Evolutionary conservation across 2,329 filamentous ascomycete genomes (phyloP).

Genomic region (Monilinia fructicola): DNA sequence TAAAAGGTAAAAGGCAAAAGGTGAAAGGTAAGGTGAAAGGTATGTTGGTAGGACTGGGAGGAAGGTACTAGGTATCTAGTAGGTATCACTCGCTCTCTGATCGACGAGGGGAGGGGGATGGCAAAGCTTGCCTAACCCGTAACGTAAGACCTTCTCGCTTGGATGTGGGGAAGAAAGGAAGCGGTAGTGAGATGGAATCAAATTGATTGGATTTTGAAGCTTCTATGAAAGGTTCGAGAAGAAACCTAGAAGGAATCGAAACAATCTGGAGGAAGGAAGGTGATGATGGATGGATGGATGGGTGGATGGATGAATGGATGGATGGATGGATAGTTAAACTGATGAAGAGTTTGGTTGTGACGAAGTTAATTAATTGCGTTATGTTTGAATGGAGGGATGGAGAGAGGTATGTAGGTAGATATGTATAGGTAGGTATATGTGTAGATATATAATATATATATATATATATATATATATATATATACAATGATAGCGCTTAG

Average conservation of each 20-base stretch:
- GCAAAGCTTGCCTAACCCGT: constrained; percentile 18
- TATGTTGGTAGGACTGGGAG: too few species aligned
- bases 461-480: too few species aligned
- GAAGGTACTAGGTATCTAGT: too few species aligned
- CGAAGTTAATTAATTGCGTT: neutral
- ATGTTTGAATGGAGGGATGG: neutral
- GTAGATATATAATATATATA: too few species aligned
- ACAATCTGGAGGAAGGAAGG: neutral
- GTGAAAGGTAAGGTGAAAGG: neutral
- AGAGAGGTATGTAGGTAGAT: too few species aligned
- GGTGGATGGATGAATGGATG: neutral
- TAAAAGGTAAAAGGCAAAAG: too few species aligned
- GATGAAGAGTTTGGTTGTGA: constrained; percentile 7
- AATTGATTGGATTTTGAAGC: constrained; percentile 17
- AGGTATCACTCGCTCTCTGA: constrained; percentile 5
- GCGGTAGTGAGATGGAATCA: constrained; percentile 18
- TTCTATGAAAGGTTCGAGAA: constrained; percentile 23
- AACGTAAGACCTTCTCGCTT: constrained; percentile 21
- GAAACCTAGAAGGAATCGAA: constrained; percentile 24
- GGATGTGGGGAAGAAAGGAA: constrained; percentile 6
- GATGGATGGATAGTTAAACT: neutral
- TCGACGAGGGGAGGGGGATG: constrained; percentile 19
- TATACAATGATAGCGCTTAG: too few species aligned
- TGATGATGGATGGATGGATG: too few species aligned
- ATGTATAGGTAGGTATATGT: too few species aligned